phyloP scores from a whole-genome alignment of 495 filamentous ascomycete genomes.

The Lichenothelia convexa region DNA sequence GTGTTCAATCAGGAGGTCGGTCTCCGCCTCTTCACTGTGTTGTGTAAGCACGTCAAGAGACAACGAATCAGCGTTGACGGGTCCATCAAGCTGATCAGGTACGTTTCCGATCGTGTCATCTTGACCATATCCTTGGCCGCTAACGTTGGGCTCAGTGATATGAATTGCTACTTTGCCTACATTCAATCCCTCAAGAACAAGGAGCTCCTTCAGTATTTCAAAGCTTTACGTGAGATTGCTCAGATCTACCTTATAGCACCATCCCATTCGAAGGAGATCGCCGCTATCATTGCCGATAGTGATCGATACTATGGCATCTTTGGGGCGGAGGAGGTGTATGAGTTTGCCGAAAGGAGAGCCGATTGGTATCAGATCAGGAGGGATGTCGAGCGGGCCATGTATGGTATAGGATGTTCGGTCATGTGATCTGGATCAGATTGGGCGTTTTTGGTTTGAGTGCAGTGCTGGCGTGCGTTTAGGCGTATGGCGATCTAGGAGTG shows the following conservation, averaged over 20 bases:
- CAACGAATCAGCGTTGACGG: slow-evolving; percentile 82
- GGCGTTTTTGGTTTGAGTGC: no score
- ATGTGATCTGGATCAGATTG: no score
- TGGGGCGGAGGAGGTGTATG: slow-evolving; percentile 88
- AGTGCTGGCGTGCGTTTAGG: no score
- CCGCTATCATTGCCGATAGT: slow-evolving; percentile 79
- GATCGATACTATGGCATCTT: slow-evolving; percentile 85
- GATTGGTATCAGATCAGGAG: slow-evolving; percentile 84
- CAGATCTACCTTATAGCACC: slow-evolving; percentile 92
- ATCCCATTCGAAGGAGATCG: slow-evolving; percentile 82
- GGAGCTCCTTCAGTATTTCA: slow-evolving; percentile 74
- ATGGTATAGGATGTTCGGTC: slow-evolving; percentile 72
- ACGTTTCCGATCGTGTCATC: slow-evolving; percentile 11
- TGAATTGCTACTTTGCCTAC: slow-evolving; percentile 83
- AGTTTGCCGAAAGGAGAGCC: slow-evolving; percentile 82
- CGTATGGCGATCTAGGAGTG: no score
- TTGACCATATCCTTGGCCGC: neutral
- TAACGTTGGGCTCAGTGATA: slow-evolving; percentile 38
- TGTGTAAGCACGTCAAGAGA: slow-evolving; percentile 95
- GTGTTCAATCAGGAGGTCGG: slow-evolving; percentile 98
- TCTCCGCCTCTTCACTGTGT: slow-evolving; percentile 66
- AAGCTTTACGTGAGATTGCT: slow-evolving; percentile 73
- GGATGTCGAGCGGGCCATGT: slow-evolving; percentile 92
- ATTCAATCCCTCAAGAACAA: slow-evolving; percentile 63
- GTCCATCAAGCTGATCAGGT: slow-evolving; percentile 79